phyloP scores from a whole-genome alignment of 495 filamentous ascomycete species.

The Hypoxylon trugodes region DNA sequence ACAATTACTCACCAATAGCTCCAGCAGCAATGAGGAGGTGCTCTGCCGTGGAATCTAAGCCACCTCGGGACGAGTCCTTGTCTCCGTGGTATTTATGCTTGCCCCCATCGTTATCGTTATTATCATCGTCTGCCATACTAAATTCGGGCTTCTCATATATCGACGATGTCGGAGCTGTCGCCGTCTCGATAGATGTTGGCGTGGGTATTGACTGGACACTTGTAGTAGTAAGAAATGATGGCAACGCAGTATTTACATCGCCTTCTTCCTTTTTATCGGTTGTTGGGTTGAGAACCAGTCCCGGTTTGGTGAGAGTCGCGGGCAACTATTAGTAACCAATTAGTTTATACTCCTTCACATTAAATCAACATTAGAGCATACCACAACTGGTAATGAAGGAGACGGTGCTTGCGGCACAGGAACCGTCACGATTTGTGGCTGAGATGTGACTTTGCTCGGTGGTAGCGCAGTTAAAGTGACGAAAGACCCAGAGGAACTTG shows the following conservation, averaged over 20 bases:
- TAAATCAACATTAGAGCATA: conserved; percentile 2
- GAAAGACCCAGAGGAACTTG: conserved; percentile 21
- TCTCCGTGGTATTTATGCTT: conserved; percentile 20
- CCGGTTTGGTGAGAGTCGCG: not conserved
- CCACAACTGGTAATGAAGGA: not conserved
- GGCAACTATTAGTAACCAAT: conserved; percentile 1
- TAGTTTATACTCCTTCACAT: conserved; percentile 1
- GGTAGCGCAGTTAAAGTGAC: conserved; percentile 23
- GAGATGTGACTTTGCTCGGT: conserved; percentile 17
- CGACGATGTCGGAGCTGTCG: not conserved
- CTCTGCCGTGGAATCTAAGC: conserved; percentile 50
- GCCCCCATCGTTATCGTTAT: conserved; percentile 16
- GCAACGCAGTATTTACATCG: not conserved
- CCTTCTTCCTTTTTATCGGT: conserved; percentile 12
- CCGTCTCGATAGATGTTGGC: not conserved
- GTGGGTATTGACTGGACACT: not conserved
- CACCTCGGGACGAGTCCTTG: conserved; percentile 7
- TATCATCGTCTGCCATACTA: conserved; percentile 22
- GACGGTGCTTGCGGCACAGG: not conserved
- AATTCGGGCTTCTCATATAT: not conserved
- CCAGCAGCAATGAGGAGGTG: conserved; percentile 57
- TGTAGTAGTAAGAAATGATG: not conserved
- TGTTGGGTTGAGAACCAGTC: not conserved
- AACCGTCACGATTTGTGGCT: not conserved
- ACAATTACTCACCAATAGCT: conserved; percentile 54